Evolutionary conservation across 2,329 filamentous ascomycete genomes (phyloP).

Genomic region (Pseudocercospora cruenta): DNA sequence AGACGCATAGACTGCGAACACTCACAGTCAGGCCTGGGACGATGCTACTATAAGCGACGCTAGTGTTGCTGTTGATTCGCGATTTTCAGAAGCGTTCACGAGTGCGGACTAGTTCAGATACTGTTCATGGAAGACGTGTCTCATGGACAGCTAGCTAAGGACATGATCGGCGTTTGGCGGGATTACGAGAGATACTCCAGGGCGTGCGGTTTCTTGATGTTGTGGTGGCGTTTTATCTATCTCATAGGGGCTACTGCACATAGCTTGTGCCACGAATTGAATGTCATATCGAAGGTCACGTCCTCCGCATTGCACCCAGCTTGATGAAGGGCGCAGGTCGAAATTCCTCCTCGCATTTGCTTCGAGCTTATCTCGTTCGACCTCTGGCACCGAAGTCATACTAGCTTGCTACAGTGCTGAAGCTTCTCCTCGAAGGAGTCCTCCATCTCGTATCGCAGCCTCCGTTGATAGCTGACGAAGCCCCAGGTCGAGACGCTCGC

Average conservation of each 20-base stretch:
- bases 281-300: not conserved
- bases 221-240: not conserved
- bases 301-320: not conserved
- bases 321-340: too few relatives aligned
- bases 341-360: not conserved
- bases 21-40: not conserved
- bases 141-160: not conserved
- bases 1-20: slow-evolving; percentile 10
- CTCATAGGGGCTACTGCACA: slow-evolving; percentile 2
- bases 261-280: slow-evolving; percentile 15
- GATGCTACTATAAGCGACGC: not conserved
- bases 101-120: not conserved
- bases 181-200: slow-evolving; percentile 20
- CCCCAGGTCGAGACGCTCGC: not conserved
- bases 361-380: not conserved
- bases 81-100: not conserved
- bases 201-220: slow-evolving; percentile 6
- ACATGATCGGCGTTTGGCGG: slow-evolving; percentile 19
- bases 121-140: not conserved
- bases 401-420: not conserved
- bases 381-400: not conserved
- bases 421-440: not conserved
- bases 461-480: not conserved
- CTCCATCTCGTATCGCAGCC: not conserved
- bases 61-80: not conserved